Conservation (phyloP, 805 yeast genomes). For the Kazachstania taianensis region DNA sequence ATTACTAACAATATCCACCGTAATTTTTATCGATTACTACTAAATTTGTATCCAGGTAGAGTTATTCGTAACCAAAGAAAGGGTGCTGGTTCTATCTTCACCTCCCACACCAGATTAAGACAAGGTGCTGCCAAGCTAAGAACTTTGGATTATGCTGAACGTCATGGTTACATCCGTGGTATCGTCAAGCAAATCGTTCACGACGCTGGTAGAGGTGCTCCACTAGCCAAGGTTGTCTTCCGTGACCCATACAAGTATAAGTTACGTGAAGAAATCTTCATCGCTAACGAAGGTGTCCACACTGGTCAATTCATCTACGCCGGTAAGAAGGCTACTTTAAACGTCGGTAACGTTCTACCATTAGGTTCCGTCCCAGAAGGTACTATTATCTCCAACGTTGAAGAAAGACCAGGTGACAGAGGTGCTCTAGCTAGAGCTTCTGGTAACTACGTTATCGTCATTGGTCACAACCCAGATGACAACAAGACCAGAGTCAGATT, state of each 20-base stretch:
- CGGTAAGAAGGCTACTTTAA: constrained; percentile 96
- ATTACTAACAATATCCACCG: background rate
- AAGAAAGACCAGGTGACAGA: constrained; percentile 98
- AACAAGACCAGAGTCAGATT: constrained; percentile 98
- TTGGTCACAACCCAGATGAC: constrained; percentile 99
- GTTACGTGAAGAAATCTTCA: constrained; percentile 95
- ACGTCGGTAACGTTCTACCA: constrained; percentile 95
- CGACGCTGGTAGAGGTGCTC: constrained; percentile 99
- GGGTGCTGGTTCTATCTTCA: constrained; percentile 99
- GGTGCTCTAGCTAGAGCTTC: constrained; percentile 99
- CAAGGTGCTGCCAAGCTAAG: constrained; percentile 99
- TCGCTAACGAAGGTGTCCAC: constrained; percentile 99
- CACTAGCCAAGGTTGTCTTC: constrained; percentile 97
- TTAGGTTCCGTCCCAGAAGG: constrained; percentile 98
- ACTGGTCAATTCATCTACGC: constrained; percentile 99
- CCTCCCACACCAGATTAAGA: constrained; percentile 99
- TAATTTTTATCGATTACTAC: background rate
- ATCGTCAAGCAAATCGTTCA: constrained; percentile 96
- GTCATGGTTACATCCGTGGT: constrained; percentile 99
- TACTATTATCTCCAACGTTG: constrained; percentile 97
- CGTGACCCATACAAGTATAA: constrained; percentile 99
- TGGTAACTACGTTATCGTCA: constrained; percentile 97
- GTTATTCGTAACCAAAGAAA: constrained; percentile 99
- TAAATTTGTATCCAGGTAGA: constrained; percentile 55
- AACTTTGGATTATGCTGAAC: constrained; percentile 98